phyloP scores from a whole-genome alignment of 2,329 filamentous ascomycete species.

The Passalora sequoiae region DNA sequence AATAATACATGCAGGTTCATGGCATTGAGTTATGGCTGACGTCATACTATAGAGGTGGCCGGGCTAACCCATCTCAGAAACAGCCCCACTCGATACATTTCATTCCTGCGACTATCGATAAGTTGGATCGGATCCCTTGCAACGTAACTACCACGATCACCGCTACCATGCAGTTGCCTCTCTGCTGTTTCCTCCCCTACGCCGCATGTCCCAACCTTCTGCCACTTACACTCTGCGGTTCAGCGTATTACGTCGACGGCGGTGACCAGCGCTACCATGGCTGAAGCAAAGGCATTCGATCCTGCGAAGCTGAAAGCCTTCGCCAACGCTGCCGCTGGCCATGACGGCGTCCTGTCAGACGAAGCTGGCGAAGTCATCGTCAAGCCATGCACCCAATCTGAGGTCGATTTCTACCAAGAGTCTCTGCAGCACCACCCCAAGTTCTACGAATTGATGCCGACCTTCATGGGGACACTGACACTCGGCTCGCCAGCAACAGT shows the following conservation, averaged over 20 bases:
- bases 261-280: constrained; percentile 1
- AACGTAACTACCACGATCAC: neutral
- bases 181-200: neutral
- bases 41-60: too few species aligned
- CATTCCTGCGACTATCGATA: neutral
- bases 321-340: constrained; percentile 73
- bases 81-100: too few species aligned
- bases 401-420: constrained; percentile 86
- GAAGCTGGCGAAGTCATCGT: constrained; percentile 79
- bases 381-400: constrained; percentile 82
- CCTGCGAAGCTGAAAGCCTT: constrained; percentile 62
- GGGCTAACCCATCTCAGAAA: too few species aligned
- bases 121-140: neutral
- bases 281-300: constrained; percentile 44
- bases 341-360: constrained; percentile 86
- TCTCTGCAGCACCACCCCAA: constrained; percentile 61
- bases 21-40: too few species aligned
- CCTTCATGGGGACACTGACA: constrained; percentile 72
- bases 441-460: constrained; percentile 76
- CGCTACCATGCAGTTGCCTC: neutral
- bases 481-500: constrained; percentile 51
- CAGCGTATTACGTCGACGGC: neutral
- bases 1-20: too few species aligned
- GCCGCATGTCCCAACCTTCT: neutral
- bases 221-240: neutral